Conservation (phyloP, 2,329 filamentous ascomycete genomes). For the Aspergillus fumigatiaffinis region DNA sequence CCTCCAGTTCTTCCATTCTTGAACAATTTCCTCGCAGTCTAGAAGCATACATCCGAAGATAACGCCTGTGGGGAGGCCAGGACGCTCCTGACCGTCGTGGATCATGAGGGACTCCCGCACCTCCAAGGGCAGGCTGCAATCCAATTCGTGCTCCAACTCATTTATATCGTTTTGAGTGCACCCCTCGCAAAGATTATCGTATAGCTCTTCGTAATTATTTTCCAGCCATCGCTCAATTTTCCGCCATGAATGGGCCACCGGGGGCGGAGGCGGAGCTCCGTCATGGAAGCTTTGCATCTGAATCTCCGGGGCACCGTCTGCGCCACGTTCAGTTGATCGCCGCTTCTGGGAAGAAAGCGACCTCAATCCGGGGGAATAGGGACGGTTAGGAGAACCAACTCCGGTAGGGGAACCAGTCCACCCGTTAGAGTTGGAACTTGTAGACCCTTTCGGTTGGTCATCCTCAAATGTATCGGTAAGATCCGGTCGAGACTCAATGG, state of each 20-base stretch:
- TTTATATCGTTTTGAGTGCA: slow-evolving; percentile 93
- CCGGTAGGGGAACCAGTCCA: slow-evolving; percentile 57
- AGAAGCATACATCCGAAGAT: slow-evolving; percentile 93
- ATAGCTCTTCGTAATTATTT: slow-evolving; percentile 91
- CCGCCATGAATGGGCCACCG: slow-evolving; percentile 84
- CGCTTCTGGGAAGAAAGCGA: slow-evolving; percentile 67
- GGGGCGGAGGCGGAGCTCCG: slow-evolving; percentile 83
- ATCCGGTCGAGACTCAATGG: slow-evolving; percentile 82
- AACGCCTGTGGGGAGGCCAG: slow-evolving; percentile 84
- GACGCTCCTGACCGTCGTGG: slow-evolving; percentile 96
- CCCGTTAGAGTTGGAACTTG: slow-evolving; percentile 55
- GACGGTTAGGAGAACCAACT: slow-evolving; percentile 58
- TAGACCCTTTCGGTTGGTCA: slow-evolving; percentile 57
- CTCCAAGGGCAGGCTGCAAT: slow-evolving; percentile 89
- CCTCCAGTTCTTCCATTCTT: slow-evolving; percentile 97
- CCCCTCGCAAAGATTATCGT: slow-evolving; percentile 86
- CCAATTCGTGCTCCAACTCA: slow-evolving; percentile 91
- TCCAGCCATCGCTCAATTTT: slow-evolving; percentile 94
- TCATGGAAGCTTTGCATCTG: slow-evolving; percentile 96
- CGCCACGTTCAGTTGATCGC: slow-evolving; percentile 56
- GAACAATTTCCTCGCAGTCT: slow-evolving; percentile 96
- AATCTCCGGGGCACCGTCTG: slow-evolving; percentile 77
- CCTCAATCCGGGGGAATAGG: slow-evolving; percentile 87
- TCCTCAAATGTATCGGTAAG: slow-evolving; percentile 75
- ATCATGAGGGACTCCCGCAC: slow-evolving; percentile 85